Evolutionary conservation across 139 green algal species (phyloP).

Genomic region (Ulvella scutata): DNA sequence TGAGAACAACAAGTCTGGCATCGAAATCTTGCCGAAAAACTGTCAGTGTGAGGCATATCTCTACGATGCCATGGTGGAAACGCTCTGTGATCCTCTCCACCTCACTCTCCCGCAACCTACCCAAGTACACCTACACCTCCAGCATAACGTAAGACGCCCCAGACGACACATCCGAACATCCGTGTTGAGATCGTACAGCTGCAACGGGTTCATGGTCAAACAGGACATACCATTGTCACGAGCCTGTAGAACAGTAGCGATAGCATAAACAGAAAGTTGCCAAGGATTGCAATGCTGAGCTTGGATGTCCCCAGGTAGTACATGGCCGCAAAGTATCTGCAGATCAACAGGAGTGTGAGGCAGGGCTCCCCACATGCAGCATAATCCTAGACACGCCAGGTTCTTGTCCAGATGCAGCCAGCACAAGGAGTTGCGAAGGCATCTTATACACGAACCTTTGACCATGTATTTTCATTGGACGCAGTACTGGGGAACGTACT

Average conservation of each 20-base stretch:
- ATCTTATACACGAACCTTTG: no score
- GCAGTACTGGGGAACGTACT: no score
- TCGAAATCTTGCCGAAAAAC: slow-evolving; percentile 41
- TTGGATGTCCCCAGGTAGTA: slow-evolving; percentile 41
- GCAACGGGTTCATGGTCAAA: no score
- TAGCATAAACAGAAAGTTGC: slow-evolving; percentile 28
- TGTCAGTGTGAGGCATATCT: slow-evolving; percentile 51
- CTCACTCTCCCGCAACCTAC: slow-evolving; percentile 28
- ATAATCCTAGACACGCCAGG: background rate
- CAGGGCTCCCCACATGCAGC: background rate
- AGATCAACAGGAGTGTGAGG: background rate
- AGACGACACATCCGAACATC: no score
- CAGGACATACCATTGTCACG: background rate
- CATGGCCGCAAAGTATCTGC: slow-evolving; percentile 37
- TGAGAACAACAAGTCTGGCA: slow-evolving; percentile 5
- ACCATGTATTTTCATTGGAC: no score
- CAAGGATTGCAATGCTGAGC: slow-evolving; percentile 28
- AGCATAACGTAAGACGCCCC: no score
- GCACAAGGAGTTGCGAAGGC: no score
- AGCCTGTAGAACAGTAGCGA: slow-evolving; percentile 2
- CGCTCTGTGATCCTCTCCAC: slow-evolving; percentile 36
- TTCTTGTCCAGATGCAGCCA: background rate
- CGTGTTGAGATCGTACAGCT: no score
- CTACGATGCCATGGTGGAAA: slow-evolving; percentile 31
- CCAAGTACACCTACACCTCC: slow-evolving; percentile 25